phyloP scores from a whole-genome alignment of 805 yeast genomes.

The Groenewaldozyma salmanticensis region DNA sequence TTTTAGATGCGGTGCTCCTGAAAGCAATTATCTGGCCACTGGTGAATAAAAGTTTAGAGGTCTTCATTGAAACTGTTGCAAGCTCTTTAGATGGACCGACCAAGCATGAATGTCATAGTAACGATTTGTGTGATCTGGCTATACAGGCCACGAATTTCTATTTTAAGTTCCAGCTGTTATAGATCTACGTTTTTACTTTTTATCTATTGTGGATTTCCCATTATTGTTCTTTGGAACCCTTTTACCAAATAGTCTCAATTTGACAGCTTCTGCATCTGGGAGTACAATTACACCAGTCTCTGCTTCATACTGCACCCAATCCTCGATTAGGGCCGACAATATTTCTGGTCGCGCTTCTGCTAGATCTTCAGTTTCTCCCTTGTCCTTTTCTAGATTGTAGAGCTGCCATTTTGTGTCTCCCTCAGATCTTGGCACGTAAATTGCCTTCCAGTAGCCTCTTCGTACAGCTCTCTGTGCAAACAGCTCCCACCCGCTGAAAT shows the following conservation, averaged over 20 bases:
- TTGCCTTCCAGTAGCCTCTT: constrained; percentile 39
- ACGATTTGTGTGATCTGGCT: no score
- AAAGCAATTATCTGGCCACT: no score
- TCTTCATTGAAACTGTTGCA: no score
- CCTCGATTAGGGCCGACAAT: constrained; percentile 33
- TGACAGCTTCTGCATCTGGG: background rate
- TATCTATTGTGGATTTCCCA: no score
- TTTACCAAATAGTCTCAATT: background rate
- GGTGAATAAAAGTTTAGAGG: no score
- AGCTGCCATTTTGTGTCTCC: constrained; percentile 43
- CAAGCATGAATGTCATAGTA: no score
- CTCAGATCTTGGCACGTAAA: constrained; percentile 39
- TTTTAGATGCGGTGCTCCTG: no score
- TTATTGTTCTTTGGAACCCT: constrained; percentile 19
- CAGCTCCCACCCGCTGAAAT: constrained; percentile 41
- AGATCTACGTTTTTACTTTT: no score
- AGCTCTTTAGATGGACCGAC: no score
- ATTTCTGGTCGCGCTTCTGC: constrained; percentile 30
- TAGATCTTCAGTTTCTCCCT: constrained; percentile 43
- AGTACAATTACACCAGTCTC: constrained; percentile 13
- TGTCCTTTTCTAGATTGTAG: constrained; percentile 30
- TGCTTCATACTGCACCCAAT: constrained; percentile 45
- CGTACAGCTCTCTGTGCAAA: constrained; percentile 49
- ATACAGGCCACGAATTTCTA: no score
- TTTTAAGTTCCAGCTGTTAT: no score